Evolutionary conservation across 176 grass and related monocot species (phyloP).

Genomic region (Calamus simplicifolius): DNA sequence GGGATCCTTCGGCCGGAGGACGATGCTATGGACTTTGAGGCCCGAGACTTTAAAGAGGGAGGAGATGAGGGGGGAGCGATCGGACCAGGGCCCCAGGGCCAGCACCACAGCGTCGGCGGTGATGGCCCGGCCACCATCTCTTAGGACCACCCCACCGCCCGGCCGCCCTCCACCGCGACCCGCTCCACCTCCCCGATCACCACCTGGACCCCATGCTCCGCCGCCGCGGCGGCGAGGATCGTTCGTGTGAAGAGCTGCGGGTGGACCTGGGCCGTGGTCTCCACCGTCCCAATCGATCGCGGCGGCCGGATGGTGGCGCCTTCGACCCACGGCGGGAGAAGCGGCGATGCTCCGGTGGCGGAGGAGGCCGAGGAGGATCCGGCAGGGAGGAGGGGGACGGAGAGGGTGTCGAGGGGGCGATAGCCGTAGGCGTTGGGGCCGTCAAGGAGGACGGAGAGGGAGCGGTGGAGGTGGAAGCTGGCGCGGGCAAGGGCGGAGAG

Average conservation of each 20-base stretch:
- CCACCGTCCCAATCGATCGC: constrained; percentile 49
- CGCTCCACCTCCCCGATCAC: constrained; percentile 62
- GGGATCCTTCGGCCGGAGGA: constrained; percentile 51
- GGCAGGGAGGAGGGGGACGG: constrained; percentile 25
- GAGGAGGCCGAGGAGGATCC: not conserved
- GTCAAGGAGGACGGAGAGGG: constrained; percentile 45
- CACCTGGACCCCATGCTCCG: constrained; percentile 35
- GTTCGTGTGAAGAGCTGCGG: constrained; percentile 68
- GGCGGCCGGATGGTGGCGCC: constrained; percentile 31
- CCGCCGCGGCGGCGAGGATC: constrained; percentile 50
- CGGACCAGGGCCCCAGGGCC: constrained; percentile 79
- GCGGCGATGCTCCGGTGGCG: not conserved
- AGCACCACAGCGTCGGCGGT: constrained; percentile 71
- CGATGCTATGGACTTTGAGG: constrained; percentile 81
- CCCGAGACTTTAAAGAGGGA: constrained; percentile 60
- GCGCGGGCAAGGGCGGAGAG: constrained; percentile 55
- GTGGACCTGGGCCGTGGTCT: constrained; percentile 85
- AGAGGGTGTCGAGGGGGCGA: constrained; percentile 69
- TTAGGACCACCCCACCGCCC: constrained; percentile 43
- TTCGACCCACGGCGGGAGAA: constrained; percentile 66
- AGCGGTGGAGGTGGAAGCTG: constrained; percentile 62
- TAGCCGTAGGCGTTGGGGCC: constrained; percentile 57
- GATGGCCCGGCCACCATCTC: constrained; percentile 31
- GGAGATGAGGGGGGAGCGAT: constrained; percentile 27
- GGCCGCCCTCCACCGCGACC: constrained; percentile 39